Evolutionary conservation across 2,329 filamentous ascomycete species (phyloP), one percentile per base, ranked within the genome.

Genomic region (Aureobasidium sp.): DNA sequence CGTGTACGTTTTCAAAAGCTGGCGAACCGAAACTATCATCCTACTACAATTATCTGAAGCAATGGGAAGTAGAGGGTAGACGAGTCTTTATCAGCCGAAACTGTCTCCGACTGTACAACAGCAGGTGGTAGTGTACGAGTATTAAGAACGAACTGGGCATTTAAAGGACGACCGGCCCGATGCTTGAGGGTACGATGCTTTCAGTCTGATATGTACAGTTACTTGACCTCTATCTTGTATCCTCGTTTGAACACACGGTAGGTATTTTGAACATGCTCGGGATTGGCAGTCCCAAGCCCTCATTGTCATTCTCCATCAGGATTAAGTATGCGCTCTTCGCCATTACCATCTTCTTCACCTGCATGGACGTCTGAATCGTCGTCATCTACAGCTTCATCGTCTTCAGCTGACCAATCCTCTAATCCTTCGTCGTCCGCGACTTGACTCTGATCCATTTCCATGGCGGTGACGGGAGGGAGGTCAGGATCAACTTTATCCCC

Each of bases 401-500:
- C 68, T 0, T 50, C 50, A n/a, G 22, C 19, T 37, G 22, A 29
- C 56, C 33, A 39, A n/a, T 57, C 35, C n/a, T 54, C 17, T 6
- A 9, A 9, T 17, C 22, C 39, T 14, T 62, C 54, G 7, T 52
- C 40, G 2, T 50, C 33, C 3, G 39, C 37, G 1, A 7, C 8
- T 39, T 53, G 37, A 17, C 27, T 37, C 52, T 17, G 37, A 33
- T 50, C 31, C 40, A 50, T 7, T 11, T 5, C 31, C 19, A 60
- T 47, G 5, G 37, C 27, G 17, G 49, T 47, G 5, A 31, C 27
- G 17, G 49, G 14, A n/a, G 27, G 39, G 2, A 88, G 67, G 66
- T 90, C 88, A 33, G 84, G 82, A 75, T 99, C 94, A 24, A 93
- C 73, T 68, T 88, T 85, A 0, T 82, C 87, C 1, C 93, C 93